Percentiles rank a stretch among this genome's conserved stretches.
phyloP scores from a whole-genome alignment of 2,329 filamentous ascomycete genomes.

The Xylariaceae sp. region DNA sequence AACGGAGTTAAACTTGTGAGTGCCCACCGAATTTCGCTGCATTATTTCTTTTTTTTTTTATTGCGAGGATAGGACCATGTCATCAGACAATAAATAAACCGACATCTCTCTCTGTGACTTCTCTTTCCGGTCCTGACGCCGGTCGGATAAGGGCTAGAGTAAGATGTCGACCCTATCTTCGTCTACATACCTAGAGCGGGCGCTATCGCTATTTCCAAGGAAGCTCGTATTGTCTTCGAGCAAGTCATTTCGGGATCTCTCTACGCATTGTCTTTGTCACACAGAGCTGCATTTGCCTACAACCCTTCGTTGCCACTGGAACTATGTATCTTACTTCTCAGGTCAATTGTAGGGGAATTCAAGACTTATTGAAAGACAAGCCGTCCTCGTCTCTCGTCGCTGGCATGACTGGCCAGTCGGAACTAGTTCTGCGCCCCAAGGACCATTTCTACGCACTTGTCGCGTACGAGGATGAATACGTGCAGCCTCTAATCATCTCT shows the following conservation, averaged over 20 bases:
- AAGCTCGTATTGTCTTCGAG: constrained; percentile 1
- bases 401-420: constrained; percentile 12
- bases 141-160: constrained; percentile 12
- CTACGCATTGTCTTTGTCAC: constrained; percentile 1
- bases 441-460: constrained; percentile 63
- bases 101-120: constrained; percentile 9
- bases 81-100: constrained; percentile 17
- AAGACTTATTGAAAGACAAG: constrained; percentile 15
- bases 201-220: neutral
- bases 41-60: constrained; percentile 15
- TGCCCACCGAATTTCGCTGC: constrained; percentile 35
- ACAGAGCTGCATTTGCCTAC: neutral
- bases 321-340: constrained; percentile 22
- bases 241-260: neutral
- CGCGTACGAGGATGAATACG: constrained; percentile 81
- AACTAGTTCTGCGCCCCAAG: constrained; percentile 23
- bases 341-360: constrained; percentile 21
- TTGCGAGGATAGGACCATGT: neutral
- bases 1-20: constrained; percentile 78
- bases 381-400: constrained; percentile 17
- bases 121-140: constrained; percentile 14
- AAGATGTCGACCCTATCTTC: neutral
- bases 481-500: constrained; percentile 74
- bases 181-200: constrained; percentile 4
- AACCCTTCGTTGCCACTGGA: neutral